Conservation (phyloP, 768 basidiomycete genomes). For the Porpolomopsis calyptriformis region DNA sequence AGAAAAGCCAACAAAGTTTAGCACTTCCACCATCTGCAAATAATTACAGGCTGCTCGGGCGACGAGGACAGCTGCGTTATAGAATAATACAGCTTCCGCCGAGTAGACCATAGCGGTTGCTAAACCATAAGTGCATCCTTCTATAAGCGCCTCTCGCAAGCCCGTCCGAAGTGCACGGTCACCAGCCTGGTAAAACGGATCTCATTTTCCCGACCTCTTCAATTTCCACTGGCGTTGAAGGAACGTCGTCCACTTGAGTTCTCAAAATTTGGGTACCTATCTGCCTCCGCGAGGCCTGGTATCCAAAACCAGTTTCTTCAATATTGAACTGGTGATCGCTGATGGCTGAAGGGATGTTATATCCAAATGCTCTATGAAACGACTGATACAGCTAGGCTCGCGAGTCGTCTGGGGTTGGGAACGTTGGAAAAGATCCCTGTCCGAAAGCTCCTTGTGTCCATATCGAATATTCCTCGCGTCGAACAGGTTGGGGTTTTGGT, state of each 20-base stretch:
- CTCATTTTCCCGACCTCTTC: constrained; percentile 62
- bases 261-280: constrained; percentile 2
- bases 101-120: constrained; percentile 78
- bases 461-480: constrained; percentile 25
- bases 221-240: constrained; percentile 14
- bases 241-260: constrained; percentile 17
- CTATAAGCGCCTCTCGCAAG: constrained; percentile 71
- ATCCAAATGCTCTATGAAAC: constrained; percentile 24
- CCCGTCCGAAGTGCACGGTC: constrained; percentile 56
- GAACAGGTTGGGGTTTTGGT: constrained; percentile 39
- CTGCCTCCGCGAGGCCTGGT: not conserved
- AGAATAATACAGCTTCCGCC: constrained; percentile 85
- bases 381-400: constrained; percentile 21
- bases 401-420: constrained; percentile 37
- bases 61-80: constrained; percentile 80
- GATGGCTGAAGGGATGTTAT: not conserved
- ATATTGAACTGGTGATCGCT: not conserved
- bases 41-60: constrained; percentile 73
- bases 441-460: constrained; percentile 12
- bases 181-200: constrained; percentile 56
- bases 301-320: not conserved
- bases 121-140: constrained; percentile 79
- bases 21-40: constrained; percentile 79
- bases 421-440: constrained; percentile 81
- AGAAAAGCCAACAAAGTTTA: constrained; percentile 86